Conservation (phyloP, 1,284 basidiomycete genomes). For the Stygiomarasmius scandens region DNA sequence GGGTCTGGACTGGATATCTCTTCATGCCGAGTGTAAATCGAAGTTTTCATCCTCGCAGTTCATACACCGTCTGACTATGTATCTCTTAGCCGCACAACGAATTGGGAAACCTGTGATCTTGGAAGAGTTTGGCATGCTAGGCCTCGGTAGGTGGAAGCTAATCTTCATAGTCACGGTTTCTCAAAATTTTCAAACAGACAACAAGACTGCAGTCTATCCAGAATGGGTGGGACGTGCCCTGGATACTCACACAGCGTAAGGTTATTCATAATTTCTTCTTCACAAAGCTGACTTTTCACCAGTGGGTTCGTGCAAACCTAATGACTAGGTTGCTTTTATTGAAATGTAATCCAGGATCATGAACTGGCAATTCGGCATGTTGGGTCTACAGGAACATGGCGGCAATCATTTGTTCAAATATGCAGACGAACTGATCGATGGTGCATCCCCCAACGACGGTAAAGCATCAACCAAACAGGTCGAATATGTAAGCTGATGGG, state of each 20-base stretch:
- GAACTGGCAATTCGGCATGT: slow-evolving; percentile 60
- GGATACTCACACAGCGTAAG: slow-evolving; percentile 53
- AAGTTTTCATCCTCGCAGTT: not conserved
- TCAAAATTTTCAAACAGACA: slow-evolving; percentile 33
- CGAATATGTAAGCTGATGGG: not conserved
- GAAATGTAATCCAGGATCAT: slow-evolving; percentile 42
- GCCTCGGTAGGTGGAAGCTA: slow-evolving; percentile 39
- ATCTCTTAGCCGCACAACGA: slow-evolving; percentile 47
- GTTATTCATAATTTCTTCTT: not conserved
- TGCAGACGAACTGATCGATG: slow-evolving; percentile 50
- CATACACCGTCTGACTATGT: not conserved
- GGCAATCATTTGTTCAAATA: slow-evolving; percentile 60
- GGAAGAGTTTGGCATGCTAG: slow-evolving; percentile 57
- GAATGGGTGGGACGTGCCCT: slow-evolving; percentile 52
- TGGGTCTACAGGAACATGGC: slow-evolving; percentile 51
- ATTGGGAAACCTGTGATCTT: slow-evolving; percentile 55
- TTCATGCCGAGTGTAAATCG: slow-evolving; percentile 44
- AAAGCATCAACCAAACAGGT: slow-evolving; percentile 9
- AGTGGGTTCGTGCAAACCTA: not conserved
- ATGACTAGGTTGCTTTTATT: not conserved
- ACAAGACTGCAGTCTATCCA: slow-evolving; percentile 54
- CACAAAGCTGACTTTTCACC: not conserved
- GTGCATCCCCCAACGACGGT: slow-evolving; percentile 62
- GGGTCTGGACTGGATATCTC: slow-evolving; percentile 57
- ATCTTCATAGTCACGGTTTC: no score